Evolutionary conservation across 345 rosid species (phyloP).

Genomic region (Brassica cretica): DNA sequence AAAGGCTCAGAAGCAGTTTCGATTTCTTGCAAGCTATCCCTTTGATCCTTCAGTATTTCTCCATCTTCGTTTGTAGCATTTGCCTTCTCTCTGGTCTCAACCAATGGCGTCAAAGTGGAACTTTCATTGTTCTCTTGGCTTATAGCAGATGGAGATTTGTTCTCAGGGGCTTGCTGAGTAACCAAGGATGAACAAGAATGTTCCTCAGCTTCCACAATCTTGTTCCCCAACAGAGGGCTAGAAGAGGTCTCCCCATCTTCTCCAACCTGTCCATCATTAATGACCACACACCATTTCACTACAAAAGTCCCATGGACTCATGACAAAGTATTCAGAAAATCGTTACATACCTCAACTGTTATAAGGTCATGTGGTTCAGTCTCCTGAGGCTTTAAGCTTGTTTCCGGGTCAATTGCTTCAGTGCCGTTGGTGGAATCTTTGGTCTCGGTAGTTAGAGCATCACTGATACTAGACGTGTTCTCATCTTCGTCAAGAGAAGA

Average conservation of each 20-base stretch:
- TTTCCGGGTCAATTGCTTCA: slow-evolving; percentile 13
- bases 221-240: slow-evolving; percentile 24
- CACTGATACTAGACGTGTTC: slow-evolving; percentile 29
- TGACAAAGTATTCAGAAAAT: not conserved
- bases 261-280: slow-evolving; percentile 41
- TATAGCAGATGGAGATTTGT: slow-evolving; percentile 27
- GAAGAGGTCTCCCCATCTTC: slow-evolving; percentile 35
- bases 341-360: slow-evolving; percentile 41
- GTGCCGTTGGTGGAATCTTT: slow-evolving; percentile 29
- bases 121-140: slow-evolving; percentile 25
- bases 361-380: slow-evolving; percentile 25
- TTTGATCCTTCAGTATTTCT: slow-evolving; percentile 34
- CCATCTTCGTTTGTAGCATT: slow-evolving; percentile 35
- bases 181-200: slow-evolving; percentile 40
- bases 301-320: not conserved
- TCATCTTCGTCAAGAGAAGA: slow-evolving; percentile 26
- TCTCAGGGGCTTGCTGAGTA: slow-evolving; percentile 28
- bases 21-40: slow-evolving; percentile 19
- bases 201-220: slow-evolving; percentile 43
- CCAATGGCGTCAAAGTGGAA: slow-evolving; percentile 15
- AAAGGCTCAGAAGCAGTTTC: slow-evolving; percentile 39
- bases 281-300: not conserved
- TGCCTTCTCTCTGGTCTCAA: slow-evolving; percentile 16
- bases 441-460: slow-evolving; percentile 38
- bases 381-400: slow-evolving; percentile 40